Conservation (phyloP, 768 basidiomycete species). For the Trametes gibbosa region DNA sequence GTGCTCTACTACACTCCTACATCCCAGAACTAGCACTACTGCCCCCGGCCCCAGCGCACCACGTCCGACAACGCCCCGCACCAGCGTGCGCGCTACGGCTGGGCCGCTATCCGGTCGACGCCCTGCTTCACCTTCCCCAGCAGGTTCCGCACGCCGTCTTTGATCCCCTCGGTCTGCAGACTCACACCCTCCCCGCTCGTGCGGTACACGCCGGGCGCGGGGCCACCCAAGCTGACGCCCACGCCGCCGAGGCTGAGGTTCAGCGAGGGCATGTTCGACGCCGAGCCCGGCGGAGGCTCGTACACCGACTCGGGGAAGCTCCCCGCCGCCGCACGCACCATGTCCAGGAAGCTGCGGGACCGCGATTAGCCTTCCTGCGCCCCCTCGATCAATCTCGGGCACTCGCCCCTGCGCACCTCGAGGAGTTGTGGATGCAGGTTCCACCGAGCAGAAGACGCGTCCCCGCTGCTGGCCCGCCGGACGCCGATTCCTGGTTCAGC, state of each 20-base stretch:
- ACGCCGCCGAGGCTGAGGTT: conserved; percentile 92
- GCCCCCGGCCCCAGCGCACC: not conserved
- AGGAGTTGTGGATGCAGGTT: conserved; percentile 93
- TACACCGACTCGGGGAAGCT: conserved; percentile 64
- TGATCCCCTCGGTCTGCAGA: conserved; percentile 82
- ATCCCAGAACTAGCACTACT: not conserved
- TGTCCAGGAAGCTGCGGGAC: conserved; percentile 66
- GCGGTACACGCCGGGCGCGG: conserved; percentile 82
- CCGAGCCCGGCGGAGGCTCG: conserved; percentile 74
- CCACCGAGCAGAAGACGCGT: conserved; percentile 87
- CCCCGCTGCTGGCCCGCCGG: conserved; percentile 47
- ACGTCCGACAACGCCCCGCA: conserved; percentile 9
- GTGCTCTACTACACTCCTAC: conserved; percentile 2
- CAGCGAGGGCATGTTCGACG: conserved; percentile 70
- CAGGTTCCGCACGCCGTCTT: conserved; percentile 84
- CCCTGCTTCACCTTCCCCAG: conserved; percentile 88
- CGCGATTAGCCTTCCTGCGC: conserved; percentile 8
- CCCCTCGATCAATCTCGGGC: conserved; percentile 4
- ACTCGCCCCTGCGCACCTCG: conserved; percentile 53
- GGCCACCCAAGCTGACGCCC: conserved; percentile 90
- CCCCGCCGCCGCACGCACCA: conserved; percentile 73
- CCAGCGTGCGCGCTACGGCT: conserved; percentile 21
- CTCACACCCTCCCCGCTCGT: conserved; percentile 65
- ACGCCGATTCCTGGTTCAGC: conserved; percentile 78
- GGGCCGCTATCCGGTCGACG: conserved; percentile 57